Base-by-base conservation (phyloP, 495 filamentous ascomycete species). In the Articulospora tetracladia region DNA sequence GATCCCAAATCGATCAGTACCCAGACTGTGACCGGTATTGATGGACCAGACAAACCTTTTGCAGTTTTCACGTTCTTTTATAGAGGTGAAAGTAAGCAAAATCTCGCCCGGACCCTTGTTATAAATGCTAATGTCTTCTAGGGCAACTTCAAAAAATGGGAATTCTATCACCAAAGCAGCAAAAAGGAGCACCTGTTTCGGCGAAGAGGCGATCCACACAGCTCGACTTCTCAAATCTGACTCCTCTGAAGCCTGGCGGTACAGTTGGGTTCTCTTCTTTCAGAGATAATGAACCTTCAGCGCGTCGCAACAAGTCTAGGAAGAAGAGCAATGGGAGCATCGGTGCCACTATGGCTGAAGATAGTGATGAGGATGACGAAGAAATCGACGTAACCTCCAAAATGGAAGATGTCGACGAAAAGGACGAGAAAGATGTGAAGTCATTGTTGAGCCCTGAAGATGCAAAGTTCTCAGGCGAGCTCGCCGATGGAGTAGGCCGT, bases 11-110 rank as follows among this genome's bases (percentile, higher is more conserved):
- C 89, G 10, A 98, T 99, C 69, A 97, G 92, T 67, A 98, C 95
- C 0, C 94, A 99, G 74, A 97, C 93, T 0, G 94, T 99, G 19
- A 98, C 93, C 23, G 94, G 94, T n/a, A 96, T 99, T 64, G 94
- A 99, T 73, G 86, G 89, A 0, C 90, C 92, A 24, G 92, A 97
- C 56, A 91, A 91, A 72, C 95, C 96, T 17, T 99, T 96, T 75
- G 94, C 94, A 1, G 87, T 89, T 12, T 99, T 99, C 71, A 96
- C 96, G 4, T 99, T 99, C 70, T 90, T 98, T 77, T 99, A 99
- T 70, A 84, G 94, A 56, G 94, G 95, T 69, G 90, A 96, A 73
- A 86, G 94, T 97, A 77, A 79, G 92, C 83, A 47, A 17, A 23
- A 19, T 28, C 36, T 63, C 1, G 23, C 11, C 25, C 15, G 53